Evolutionary conservation across 257 asterid genomes (phyloP), one percentile per base, ranked within the genome.

Genomic region (Nyctanthes arbortristis): DNA sequence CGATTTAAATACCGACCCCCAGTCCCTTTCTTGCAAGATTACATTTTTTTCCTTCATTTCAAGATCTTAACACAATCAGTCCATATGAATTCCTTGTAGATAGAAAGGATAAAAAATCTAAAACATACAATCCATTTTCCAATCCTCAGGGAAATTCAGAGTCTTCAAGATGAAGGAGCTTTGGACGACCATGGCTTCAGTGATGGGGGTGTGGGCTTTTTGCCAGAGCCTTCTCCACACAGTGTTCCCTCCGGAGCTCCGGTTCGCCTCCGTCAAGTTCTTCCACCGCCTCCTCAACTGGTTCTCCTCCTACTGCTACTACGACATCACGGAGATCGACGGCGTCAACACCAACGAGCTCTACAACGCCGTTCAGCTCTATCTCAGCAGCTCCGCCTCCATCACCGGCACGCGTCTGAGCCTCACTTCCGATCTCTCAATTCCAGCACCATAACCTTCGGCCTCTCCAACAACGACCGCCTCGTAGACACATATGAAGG

Each of bases 201-300:
- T 85, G 49, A 85, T 85, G 91, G 91, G 91, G 1, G 91, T 83
- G 1, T 85, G 91, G 91, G 91, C 91, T 13, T 83, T 85, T 69
- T 74, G 86, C 56, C 91, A 85, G 33, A 80, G 84, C 84, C 84
- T 85, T 36, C 80, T 85, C 6, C 87, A 83, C 73, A 77, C 87
- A 0, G 82, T 85, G 2, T 83, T 85, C 77, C 91, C 91, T 0
- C 91, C 91, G 33, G 91, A 83, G 49, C 85, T 85, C 82, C 91
- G 91, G 0, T 79, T 79, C 43, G 88, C 88, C 7, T 72, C 80
- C 78, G 64, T 85, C 14, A 85, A 83, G 60, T 66, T 83, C 70
- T 37, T 83, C 79, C 73, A 79, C 74, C 88, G 85, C 29, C 10
- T 85, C 61, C 79, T 75, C 85, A 65, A 59, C 80, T 85, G 71